A percentile compares a stretch with the other conserved stretches of the same genome.
Evolutionary conservation across 441 rosid genomes (phyloP).

Genomic region (California macrophylla): DNA sequence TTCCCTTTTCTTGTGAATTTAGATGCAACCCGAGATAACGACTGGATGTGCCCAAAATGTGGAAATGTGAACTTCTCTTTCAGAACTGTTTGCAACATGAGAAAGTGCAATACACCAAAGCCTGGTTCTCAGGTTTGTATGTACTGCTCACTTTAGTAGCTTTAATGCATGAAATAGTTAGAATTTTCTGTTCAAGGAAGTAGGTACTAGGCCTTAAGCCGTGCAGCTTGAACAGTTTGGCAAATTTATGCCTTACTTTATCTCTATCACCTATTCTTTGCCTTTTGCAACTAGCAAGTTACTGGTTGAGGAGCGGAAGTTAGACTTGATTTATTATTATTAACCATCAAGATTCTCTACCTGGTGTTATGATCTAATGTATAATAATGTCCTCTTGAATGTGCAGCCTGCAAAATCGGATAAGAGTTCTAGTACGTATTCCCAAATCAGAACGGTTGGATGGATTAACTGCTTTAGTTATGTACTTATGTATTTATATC

Average conservation of each 20-base stretch:
- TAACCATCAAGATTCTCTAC: neutral
- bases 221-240: neutral
- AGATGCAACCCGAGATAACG: slow-evolving; percentile 84
- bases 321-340: neutral
- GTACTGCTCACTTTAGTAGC: slow-evolving; percentile 16
- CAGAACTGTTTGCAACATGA: slow-evolving; percentile 91
- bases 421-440: slow-evolving; percentile 63
- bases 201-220: neutral
- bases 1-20: slow-evolving; percentile 11
- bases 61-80: slow-evolving; percentile 94
- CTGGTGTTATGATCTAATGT: slow-evolving; percentile 12
- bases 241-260: neutral
- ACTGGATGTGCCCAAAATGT: slow-evolving; percentile 96
- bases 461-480: slow-evolving; percentile 10
- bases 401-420: slow-evolving; percentile 65
- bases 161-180: neutral
- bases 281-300: neutral
- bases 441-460: slow-evolving; percentile 6
- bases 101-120: slow-evolving; percentile 93
- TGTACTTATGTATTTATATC: slow-evolving; percentile 13
- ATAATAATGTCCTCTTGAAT: slow-evolving; percentile 19
- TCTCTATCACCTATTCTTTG: neutral
- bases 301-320: neutral
- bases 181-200: neutral
- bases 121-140: slow-evolving; percentile 84